A percentile compares a stretch with the other conserved stretches of the same genome.
Evolutionary conservation across 2,329 filamentous ascomycete species (phyloP).

Genomic region (Nemania sp.): DNA sequence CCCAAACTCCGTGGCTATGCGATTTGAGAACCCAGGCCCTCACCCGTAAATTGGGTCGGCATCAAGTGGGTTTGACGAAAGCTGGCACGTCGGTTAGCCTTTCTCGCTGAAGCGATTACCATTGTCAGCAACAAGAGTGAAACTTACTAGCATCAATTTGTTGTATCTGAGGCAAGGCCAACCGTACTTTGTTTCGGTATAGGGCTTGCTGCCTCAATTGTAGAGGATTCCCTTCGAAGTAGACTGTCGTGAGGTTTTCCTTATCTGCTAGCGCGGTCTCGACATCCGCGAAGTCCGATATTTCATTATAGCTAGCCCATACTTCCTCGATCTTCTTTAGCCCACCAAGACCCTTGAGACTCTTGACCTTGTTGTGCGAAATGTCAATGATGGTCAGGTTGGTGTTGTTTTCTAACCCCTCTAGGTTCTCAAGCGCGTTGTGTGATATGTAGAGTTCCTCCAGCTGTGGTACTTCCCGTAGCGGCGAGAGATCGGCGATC

Average conservation of each 20-base stretch:
- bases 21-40: slow-evolving; percentile 18
- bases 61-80: slow-evolving; percentile 35
- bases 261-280: slow-evolving; percentile 80
- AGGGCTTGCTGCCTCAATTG: slow-evolving; percentile 79
- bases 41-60: background rate
- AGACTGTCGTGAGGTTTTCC: slow-evolving; percentile 81
- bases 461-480: slow-evolving; percentile 73
- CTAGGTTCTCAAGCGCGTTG: slow-evolving; percentile 80
- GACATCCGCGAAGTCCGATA: slow-evolving; percentile 80
- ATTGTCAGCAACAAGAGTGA: background rate
- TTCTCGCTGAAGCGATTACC: background rate
- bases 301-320: slow-evolving; percentile 89
- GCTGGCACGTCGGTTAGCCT: slow-evolving; percentile 18
- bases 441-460: slow-evolving; percentile 96
- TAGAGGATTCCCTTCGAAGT: slow-evolving; percentile 93
- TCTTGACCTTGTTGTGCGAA: slow-evolving; percentile 81
- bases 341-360: slow-evolving; percentile 71
- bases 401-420: slow-evolving; percentile 69
- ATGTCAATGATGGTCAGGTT: slow-evolving; percentile 83
- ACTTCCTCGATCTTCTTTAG: slow-evolving; percentile 81
- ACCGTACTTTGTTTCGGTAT: slow-evolving; percentile 90
- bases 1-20: slow-evolving; percentile 42
- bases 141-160: slow-evolving; percentile 97
- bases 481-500: slow-evolving; percentile 75
- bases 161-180: slow-evolving; percentile 83